These are phyloP conservation scores for Bolboschoenoplectus hybrid DNA, from an alignment of 202 grass and related monocot genomes.

Conservation along the genomic window DNA sequence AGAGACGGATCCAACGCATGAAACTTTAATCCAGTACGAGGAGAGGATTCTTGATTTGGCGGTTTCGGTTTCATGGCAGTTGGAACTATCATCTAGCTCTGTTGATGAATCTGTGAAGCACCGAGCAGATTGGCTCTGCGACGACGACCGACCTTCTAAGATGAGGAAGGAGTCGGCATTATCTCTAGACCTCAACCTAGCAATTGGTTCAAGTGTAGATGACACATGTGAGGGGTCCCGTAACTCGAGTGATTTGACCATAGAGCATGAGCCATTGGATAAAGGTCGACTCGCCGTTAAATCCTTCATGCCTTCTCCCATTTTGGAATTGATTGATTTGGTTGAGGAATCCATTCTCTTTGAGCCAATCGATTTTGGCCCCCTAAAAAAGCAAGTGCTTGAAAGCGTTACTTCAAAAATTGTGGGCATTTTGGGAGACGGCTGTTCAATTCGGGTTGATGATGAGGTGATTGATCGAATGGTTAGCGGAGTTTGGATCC, in stretches of 20 bases:
- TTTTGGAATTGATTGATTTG: slow-evolving; percentile 55
- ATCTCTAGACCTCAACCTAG: slow-evolving; percentile 83
- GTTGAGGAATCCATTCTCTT: slow-evolving; percentile 85
- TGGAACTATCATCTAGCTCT: slow-evolving; percentile 59
- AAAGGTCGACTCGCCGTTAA: slow-evolving; percentile 49
- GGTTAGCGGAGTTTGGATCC: slow-evolving; percentile 56
- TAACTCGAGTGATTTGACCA: slow-evolving; percentile 82
- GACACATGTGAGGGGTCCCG: slow-evolving; percentile 65
- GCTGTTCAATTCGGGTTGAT: slow-evolving; percentile 64
- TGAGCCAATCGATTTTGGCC: slow-evolving; percentile 68
- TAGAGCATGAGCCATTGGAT: slow-evolving; percentile 71
- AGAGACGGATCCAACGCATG: slow-evolving; percentile 39
- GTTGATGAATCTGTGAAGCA: slow-evolving; percentile 63
- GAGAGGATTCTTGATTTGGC: slow-evolving; percentile 62
- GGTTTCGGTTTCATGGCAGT: slow-evolving; percentile 54
- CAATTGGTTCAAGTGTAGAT: slow-evolving; percentile 52
- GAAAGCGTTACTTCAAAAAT: slow-evolving; percentile 70
- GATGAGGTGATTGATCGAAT: slow-evolving; percentile 77
- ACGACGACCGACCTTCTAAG: slow-evolving; percentile 58
- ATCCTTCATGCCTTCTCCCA: slow-evolving; percentile 47
- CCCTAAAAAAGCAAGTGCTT: slow-evolving; percentile 59
- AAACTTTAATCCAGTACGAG: slow-evolving; percentile 58
- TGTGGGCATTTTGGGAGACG: slow-evolving; percentile 50
- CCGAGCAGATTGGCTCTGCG: slow-evolving; percentile 67
- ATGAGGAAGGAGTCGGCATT: slow-evolving; percentile 66